Evolutionary conservation across 2,329 filamentous ascomycete genomes (phyloP), one percentile per base, ranked within the genome.

Genomic region (Alternaria postmessia): DNA sequence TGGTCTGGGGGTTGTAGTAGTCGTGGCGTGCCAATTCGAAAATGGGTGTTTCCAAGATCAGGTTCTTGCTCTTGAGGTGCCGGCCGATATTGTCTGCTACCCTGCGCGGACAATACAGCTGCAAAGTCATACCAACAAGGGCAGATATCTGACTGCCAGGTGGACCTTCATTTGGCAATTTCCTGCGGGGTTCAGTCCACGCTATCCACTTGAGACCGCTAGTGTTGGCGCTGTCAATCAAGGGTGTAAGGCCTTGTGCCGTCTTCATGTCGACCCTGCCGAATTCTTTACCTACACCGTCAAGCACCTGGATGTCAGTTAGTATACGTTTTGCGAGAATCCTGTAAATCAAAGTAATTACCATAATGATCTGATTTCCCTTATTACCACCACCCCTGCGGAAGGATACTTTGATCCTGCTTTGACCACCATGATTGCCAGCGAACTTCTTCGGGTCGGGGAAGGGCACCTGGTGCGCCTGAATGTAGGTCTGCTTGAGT

Each of bases 91-190:
- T 81, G 11, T 83, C 82, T 3, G 86, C 88, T 62, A 86, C 85
- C 58, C 87, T 89, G 38, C 89, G 84, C 7, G 91, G 89, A 1
- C 92, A 93, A 70, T 95, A 97, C 7, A 98, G 75, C 68, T 92
- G 92, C 26, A 97, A 81, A 22, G 91, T 88, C 26, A 94, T 82
- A 12, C 82, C 82, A 61, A 78, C 71, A 5, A 79, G 69, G 5
- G 64, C 59, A 7, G 66, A 69, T 7, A 72, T 60, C 0, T 51
- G 22, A 3, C 61, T 57, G 4, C 72, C 73, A 8, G 74, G 70
- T 1, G 64, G 59, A 0, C 68, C 72, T 57, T 97, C 92, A n/a
- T 84, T 85, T 0, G 82, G 80, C 49, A 82, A 81, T 70, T 87
- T 90, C 42, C 83, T 86, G 43, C 93, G 87, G 6, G 87, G 82